A percentile compares a stretch with the other conserved stretches of the same genome.
Conservation (phyloP, 495 filamentous ascomycete genomes). For the Apiosordaria backusii region DNA sequence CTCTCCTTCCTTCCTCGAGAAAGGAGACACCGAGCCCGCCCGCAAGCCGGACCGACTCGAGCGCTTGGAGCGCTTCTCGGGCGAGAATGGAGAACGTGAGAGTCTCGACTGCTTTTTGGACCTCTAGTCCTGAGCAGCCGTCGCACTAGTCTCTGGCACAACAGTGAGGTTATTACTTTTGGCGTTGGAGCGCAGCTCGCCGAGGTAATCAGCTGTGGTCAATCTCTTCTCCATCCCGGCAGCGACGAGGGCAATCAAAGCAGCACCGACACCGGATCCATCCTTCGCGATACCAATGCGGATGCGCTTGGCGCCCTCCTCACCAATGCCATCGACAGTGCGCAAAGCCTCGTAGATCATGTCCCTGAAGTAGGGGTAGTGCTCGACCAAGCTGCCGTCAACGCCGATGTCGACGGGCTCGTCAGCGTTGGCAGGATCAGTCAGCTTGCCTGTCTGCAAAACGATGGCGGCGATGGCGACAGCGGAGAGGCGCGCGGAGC, state of each 20-base stretch:
- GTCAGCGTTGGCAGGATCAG: slow-evolving; percentile 40
- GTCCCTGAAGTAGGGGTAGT: slow-evolving; percentile 82
- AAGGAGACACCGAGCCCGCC: not conserved
- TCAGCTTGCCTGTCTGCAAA: slow-evolving; percentile 66
- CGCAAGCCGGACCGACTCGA: not conserved
- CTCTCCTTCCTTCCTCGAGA: not conserved
- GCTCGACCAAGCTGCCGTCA: slow-evolving; percentile 85
- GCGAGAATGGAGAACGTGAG: not conserved
- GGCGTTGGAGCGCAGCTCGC: slow-evolving; percentile 23
- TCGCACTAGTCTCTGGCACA: slow-evolving; percentile 24
- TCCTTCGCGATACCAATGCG: slow-evolving; percentile 93
- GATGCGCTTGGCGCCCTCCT: slow-evolving; percentile 69
- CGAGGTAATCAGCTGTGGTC: slow-evolving; percentile 21
- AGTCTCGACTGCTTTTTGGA: not conserved
- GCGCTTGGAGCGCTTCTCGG: slow-evolving; percentile 2
- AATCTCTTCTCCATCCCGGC: slow-evolving; percentile 46
- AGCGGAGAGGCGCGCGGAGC: slow-evolving; percentile 83
- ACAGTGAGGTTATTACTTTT: slow-evolving; percentile 22
- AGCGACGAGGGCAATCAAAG: slow-evolving; percentile 78
- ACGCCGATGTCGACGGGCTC: slow-evolving; percentile 84
- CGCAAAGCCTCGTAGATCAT: slow-evolving; percentile 70
- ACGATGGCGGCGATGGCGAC: slow-evolving; percentile 82
- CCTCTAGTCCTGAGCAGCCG: slow-evolving; percentile 27
- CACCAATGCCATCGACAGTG: slow-evolving; percentile 67
- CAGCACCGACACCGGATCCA: slow-evolving; percentile 86